Conservation (phyloP, 768 basidiomycete species). For the Tulasnella sp. region DNA sequence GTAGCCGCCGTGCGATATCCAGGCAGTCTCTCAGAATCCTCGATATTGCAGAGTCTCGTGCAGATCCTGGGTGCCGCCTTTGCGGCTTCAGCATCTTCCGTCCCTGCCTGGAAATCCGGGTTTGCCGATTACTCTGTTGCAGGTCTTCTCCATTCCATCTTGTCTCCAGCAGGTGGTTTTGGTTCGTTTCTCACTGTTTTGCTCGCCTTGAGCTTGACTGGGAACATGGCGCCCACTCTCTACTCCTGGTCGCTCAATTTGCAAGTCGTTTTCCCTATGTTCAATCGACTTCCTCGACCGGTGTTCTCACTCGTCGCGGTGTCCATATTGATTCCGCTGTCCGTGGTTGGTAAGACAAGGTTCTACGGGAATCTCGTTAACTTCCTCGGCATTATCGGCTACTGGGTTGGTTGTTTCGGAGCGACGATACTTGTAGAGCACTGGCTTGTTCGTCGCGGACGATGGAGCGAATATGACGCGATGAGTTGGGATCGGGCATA, state of each 20-base stretch:
- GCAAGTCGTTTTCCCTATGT: conserved; percentile 50
- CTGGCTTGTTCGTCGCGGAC: conserved; percentile 43
- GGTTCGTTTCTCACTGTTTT: conserved; percentile 61
- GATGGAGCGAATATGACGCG: conserved; percentile 39
- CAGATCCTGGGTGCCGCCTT: conserved; percentile 59
- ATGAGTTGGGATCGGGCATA: conserved; percentile 42
- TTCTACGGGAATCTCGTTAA: conserved; percentile 55
- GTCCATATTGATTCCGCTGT: conserved; percentile 39
- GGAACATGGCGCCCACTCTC: conserved; percentile 70
- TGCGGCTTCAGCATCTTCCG: conserved; percentile 40
- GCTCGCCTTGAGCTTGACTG: conserved; percentile 62
- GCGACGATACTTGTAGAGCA: conserved; percentile 56
- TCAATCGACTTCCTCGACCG: conserved; percentile 33
- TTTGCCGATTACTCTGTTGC: conserved; percentile 46
- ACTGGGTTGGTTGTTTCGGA: conserved; percentile 45
- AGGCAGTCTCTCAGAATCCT: background rate
- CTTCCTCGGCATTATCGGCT: conserved; percentile 57
- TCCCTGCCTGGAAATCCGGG: conserved; percentile 34
- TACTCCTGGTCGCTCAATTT: conserved; percentile 69
- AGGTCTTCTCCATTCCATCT: conserved; percentile 32
- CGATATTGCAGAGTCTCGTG: conserved; percentile 28
- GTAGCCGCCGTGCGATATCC: background rate
- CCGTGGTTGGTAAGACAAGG: conserved; percentile 53
- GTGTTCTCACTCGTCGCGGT: conserved; percentile 11
- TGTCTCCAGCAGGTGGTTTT: conserved; percentile 47